Evolutionary conservation across 768 basidiomycete genomes (phyloP).

Genomic region (Mycena capillaripes): DNA sequence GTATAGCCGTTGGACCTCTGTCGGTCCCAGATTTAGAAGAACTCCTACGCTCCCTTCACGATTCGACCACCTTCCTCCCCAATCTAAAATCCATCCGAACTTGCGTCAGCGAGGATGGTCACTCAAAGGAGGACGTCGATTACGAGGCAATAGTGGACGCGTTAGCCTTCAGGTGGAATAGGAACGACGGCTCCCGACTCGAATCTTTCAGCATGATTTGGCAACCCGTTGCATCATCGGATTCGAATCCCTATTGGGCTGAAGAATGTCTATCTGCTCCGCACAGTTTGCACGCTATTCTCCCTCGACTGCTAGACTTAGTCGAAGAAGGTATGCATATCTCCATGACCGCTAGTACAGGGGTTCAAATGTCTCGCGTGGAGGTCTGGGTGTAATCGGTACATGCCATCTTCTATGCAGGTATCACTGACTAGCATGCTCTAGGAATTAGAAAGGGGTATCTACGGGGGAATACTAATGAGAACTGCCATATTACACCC

Average conservation of each 20-base stretch:
- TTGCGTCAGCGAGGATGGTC: neutral
- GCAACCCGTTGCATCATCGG: neutral
- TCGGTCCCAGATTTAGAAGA: too few species aligned
- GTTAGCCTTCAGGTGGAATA: neutral
- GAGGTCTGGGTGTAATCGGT: too few species aligned
- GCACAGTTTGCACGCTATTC: neutral
- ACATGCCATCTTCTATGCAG: too few species aligned
- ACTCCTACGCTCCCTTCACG: neutral
- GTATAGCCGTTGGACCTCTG: too few species aligned
- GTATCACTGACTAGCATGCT: too few species aligned
- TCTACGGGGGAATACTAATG: too few species aligned
- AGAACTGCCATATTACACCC: too few species aligned
- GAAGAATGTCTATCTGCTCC: too few species aligned
- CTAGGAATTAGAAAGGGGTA: too few species aligned
- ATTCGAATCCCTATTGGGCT: neutral
- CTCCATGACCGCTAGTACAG: neutral
- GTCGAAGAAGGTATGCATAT: slow-evolving; percentile 8
- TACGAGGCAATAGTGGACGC: neutral
- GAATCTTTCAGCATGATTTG: neutral
- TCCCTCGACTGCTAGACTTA: neutral
- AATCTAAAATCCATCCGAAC: neutral
- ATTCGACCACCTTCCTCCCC: neutral
- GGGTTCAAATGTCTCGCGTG: too few species aligned
- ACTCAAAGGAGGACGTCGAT: too few species aligned
- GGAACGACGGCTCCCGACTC: neutral